phyloP scores from a whole-genome alignment of 768 basidiomycete species.

The Suillus fuscotomentosus region DNA sequence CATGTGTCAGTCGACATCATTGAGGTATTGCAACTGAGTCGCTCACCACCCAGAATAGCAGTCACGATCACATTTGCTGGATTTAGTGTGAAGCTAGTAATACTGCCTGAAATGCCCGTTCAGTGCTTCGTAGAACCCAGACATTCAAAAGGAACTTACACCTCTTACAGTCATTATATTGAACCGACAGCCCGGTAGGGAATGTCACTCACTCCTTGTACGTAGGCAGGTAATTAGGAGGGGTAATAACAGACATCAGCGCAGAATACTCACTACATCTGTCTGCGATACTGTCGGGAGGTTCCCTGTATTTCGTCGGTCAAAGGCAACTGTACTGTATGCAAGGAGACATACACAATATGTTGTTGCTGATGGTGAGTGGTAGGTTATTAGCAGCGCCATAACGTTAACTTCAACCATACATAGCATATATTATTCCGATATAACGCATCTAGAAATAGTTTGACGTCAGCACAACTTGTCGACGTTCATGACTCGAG shows the following conservation, averaged over 20 bases:
- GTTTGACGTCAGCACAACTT: neutral
- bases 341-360: neutral
- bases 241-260: too few relatives aligned
- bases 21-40: neutral
- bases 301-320: neutral
- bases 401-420: neutral
- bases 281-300: neutral
- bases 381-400: neutral
- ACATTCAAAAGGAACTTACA: too few relatives aligned
- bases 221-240: too few relatives aligned
- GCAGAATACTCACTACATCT: neutral
- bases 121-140: neutral
- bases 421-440: neutral
- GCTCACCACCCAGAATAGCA: neutral
- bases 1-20: neutral
- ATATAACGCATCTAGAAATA: neutral
- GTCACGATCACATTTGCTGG: neutral
- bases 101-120: slow-evolving; percentile 33
- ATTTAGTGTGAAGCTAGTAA: neutral
- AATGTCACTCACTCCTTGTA: too few relatives aligned
- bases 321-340: neutral
- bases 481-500: neutral
- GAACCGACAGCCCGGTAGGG: too few relatives aligned
- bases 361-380: neutral
- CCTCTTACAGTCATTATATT: too few relatives aligned